Base-by-base conservation (phyloP, 805 yeast species). In the Cyberlindnera japonica region DNA sequence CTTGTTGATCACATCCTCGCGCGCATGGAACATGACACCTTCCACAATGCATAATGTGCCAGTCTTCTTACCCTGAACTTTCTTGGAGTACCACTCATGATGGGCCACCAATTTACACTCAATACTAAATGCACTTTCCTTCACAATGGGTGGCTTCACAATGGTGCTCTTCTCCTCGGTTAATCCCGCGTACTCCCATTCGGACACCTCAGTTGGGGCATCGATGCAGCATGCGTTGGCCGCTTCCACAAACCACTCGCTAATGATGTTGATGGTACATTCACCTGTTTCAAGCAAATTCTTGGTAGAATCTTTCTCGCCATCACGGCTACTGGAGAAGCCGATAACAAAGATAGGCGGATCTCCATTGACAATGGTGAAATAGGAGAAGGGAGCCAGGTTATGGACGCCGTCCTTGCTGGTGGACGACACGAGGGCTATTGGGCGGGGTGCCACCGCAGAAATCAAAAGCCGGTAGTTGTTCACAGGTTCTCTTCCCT, bases 171-270 rank as follows among this genome's bases (percentile, higher is more conserved):
- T 51, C 12, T 57, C 45, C 3, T 74, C 74, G 2, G 80, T 74
- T 43, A 79, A 61, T 0, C 84, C 83, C 16, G 72, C 53, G 28
- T 75, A 54, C 40, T 69, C 63, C 77, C 81, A 80, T 55, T 79
- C 86, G 46, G 72, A 74, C 13, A 71, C 64, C 3, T 62, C 74
- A 0, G 53, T 33, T 4, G 83, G 83, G 1, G 78, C 68, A 46
- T 68, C 59, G 21, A 63, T 65, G 15, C 72, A 59, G 11, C 75
- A 57, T 43, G 60, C 69, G 52, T 80, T 78, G 8, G 83, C 81
- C 18, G 83, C 84, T 44, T 79, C 84, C 20, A 71, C 59, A 47
- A 77, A 75, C 83, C 82, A 79, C 56, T 80, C 85, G 38, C 77
- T 65, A 31, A 79, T 68, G 34, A 79, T 65, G 53, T 72, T 79